Percentiles rank a stretch among this genome's conserved stretches.
Conservation (phyloP, 1,284 basidiomycete genomes). For the Sphagnurus paluster region DNA sequence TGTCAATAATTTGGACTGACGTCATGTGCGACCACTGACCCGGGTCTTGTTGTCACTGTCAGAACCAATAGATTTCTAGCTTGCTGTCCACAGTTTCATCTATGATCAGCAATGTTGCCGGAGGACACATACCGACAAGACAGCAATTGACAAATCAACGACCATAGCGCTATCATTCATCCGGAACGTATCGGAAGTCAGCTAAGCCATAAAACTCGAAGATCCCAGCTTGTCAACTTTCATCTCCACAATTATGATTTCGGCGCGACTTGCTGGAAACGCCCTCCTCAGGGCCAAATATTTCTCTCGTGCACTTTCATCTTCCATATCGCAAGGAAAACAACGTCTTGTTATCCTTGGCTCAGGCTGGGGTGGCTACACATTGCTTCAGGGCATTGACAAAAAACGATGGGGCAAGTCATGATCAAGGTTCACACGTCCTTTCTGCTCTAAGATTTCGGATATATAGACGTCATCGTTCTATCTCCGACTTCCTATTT, state of each 20-base stretch:
- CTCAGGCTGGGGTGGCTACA: conserved; percentile 85
- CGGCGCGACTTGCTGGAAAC: neutral
- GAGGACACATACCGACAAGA: too few species aligned
- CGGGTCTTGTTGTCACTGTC: too few species aligned
- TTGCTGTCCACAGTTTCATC: too few species aligned
- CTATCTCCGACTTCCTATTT: conserved; percentile 79
- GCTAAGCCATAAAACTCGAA: too few species aligned
- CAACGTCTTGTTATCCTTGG: conserved; percentile 80
- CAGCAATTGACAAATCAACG: too few species aligned
- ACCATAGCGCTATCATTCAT: too few species aligned
- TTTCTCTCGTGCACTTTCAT: conserved; percentile 6
- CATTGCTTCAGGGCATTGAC: conserved; percentile 63
- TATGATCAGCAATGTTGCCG: too few species aligned
- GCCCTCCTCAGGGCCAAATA: neutral
- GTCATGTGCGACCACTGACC: too few species aligned
- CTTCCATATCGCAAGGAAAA: conserved; percentile 30
- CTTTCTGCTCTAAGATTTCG: neutral
- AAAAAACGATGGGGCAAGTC: conserved; percentile 66
- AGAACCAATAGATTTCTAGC: too few species aligned
- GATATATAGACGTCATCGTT: conserved; percentile 59
- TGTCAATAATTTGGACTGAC: too few species aligned
- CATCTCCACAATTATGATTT: neutral
- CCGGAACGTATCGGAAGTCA: too few species aligned
- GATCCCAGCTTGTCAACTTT: too few species aligned
- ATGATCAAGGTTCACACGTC: neutral